Conservation (phyloP, 2,329 filamentous ascomycete species). For the Arthrobotrys sphaeroides region DNA sequence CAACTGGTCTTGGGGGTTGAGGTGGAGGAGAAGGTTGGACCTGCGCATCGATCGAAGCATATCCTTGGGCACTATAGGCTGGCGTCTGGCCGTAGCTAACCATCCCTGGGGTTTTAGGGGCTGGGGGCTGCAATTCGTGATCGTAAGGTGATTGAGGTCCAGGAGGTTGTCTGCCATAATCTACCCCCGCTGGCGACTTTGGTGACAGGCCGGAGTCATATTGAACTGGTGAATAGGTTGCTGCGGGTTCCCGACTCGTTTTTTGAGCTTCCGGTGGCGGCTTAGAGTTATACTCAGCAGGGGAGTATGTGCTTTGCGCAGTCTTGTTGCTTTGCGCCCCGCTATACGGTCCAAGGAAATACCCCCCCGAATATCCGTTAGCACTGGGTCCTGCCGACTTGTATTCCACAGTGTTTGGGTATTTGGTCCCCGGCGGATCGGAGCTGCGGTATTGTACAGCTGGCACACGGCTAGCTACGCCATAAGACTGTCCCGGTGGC, state of each 20-base stretch:
- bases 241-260: background rate
- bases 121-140: background rate
- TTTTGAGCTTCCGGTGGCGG: background rate
- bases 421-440: too few species aligned
- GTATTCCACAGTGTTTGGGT: too few species aligned
- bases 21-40: background rate
- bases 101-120: background rate
- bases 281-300: background rate
- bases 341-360: background rate
- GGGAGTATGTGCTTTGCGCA: background rate
- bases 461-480: background rate
- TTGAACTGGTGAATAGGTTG: background rate
- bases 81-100: background rate
- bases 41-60: conserved; percentile 12
- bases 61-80: too few species aligned
- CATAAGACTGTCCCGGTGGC: background rate
- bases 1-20: background rate
- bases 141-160: background rate
- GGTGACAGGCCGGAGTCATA: background rate
- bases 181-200: conserved; percentile 3
- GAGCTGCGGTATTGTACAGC: too few species aligned
- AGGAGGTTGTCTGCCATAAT: background rate
- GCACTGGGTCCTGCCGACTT: background rate
- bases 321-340: too few species aligned
- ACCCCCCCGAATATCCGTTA: background rate